Evolutionary conservation across 2,329 filamentous ascomycete genomes (phyloP), one percentile per base, ranked within the genome.

Genomic region (Apiospora kogelbergensis): DNA sequence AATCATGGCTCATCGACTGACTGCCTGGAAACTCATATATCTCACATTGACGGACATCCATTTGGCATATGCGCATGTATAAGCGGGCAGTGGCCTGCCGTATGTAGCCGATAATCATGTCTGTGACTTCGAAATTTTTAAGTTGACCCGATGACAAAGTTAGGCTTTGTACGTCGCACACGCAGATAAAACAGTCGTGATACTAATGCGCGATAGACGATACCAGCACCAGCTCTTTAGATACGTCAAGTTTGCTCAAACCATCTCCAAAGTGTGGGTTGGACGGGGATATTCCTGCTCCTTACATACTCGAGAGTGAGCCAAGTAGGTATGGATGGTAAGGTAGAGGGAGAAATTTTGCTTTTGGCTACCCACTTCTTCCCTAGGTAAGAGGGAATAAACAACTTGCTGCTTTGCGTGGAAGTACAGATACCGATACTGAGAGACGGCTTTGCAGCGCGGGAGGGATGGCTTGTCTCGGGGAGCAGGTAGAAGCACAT

Each of bases 101-200:
- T 60, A 37, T 37, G 53, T 60, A 60, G 53, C 53, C 53, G 53
- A 60, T 11, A 24, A 46, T 11, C 33, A 37, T 20, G 2, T n/a
- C 53, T 60, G 26, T 17, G 6, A 20, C 26, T 57, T 20, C 40
- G 5, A n/a, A n/a, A n/a, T 60, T 57, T 60, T 60, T n/a, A 60
- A 30, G 53, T 60, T 60, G 53, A 60, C 30, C 53, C 30, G 53
- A 60, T 60, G 53, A 60, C 53, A 60, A 17, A 60, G 53, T 60
- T 60, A 60, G 30, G 53, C 17, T 60, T 37, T 33, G 30, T 37
- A 60, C 10, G 53, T 60, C 53, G 17, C 20, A 33, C 53, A n/a
- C 17, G 30, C 3, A 60, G 30, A 60, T n/a, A 37, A 22, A 37
- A 60, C 20, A 37, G 53, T 30, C 20, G 20, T 33, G 53, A n/a